Evolutionary conservation across 225 moss, liverwort and hornwort species (phyloP), one percentile per base, ranked within the genome.

Genomic region (Antitrichia curtipendula): DNA sequence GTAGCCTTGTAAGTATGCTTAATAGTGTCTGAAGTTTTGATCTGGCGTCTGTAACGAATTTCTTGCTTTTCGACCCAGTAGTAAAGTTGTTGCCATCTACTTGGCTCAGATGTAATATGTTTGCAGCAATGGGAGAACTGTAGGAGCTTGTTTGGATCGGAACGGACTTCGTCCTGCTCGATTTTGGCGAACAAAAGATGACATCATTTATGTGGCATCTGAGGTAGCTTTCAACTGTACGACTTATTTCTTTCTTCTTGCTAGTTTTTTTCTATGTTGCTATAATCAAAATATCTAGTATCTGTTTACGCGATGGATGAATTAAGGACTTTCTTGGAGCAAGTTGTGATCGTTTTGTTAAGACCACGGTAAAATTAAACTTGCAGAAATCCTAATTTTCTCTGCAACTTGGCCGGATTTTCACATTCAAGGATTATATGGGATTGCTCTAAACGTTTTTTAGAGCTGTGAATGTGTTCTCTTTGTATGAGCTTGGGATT

Each of bases 141-240:
- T 97, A 24, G 97, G 96, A 87, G 97, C 96, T 83, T 96, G 96
- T 90, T 92, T 97, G 73, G 97, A 97, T 86, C 94, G 97, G 25
- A 96, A 96, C 84, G 96, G 97, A 80, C 95, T 97, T 88, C 95
- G 97, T 75, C 97, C 97, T 60, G 95, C 97, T 82, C 96, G 95
- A 32, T 97, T 92, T 83, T 97, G 97, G 97, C 92, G 95, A 75
- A 96, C 97, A 25, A 93, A 94, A 54, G 93, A 94, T 80, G 93
- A 94, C 86, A 93, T 97, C 90, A 90, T 97, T 22, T 95, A 97
- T 88, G 95, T 97, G 81, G 97, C 97, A 60, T 97, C 97, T 88
- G 96, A 97, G 96, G 97, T 95, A 88, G 63, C 61, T 83, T 70
- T 81, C 59, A 53, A 60, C 76, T 88, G 24, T 81, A 57, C 32